Base-by-base conservation (phyloP, 208 protist genomes). In the Trypanosoma scelopori region DNA sequence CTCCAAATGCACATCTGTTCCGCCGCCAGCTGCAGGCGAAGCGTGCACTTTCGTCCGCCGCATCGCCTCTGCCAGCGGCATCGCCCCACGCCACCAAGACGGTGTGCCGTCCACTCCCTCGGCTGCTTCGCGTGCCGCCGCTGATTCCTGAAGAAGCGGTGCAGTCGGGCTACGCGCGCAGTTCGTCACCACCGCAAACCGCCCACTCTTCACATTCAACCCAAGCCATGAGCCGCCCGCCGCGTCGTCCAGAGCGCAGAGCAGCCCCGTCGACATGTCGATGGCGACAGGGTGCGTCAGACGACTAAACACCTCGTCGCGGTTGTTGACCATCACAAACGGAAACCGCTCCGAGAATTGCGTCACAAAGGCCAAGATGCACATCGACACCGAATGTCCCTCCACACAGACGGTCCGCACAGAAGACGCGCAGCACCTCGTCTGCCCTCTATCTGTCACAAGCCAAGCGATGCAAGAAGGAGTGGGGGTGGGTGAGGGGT, bases 171-270 rank as follows among this genome's bases (percentile, higher is more conserved):
- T 25, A 5, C 84, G 74, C 1, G 51, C 61, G 59, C 80, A 87
- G 69, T 86, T 90, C 1, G 84, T 90, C n/a, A 90, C 50, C 16
- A 76, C 69, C 2, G 84, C 72, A 46, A 87, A 76, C 6, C 78
- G 79, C 18, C 84, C 84, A 61, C 45, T 80, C 45, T 37, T 42
- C 0, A 71, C 64, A 37, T 90, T 66, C 16, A 90, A 58, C n/a
- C 84, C 80, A 39, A 90, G 74, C 84, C 84, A 90, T n/a, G 84
- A 85, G 2, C 84, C 84, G 16, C 84, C 84, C 0, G 77, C 80
- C n/a, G 69, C 48, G 3, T 62, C 63, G 53, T 87, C 84, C 0
- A 78, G 63, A 5, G 79, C 68, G 68, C 84, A 87, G 30, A 90
- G 30, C 5, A 86, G 51, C 0, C 78, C 76, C 0, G 70, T 79